These are phyloP conservation scores for Penicillium cosmopolitanum DNA, from an alignment of 495 filamentous ascomycete species.

Conservation along the genomic window DNA sequence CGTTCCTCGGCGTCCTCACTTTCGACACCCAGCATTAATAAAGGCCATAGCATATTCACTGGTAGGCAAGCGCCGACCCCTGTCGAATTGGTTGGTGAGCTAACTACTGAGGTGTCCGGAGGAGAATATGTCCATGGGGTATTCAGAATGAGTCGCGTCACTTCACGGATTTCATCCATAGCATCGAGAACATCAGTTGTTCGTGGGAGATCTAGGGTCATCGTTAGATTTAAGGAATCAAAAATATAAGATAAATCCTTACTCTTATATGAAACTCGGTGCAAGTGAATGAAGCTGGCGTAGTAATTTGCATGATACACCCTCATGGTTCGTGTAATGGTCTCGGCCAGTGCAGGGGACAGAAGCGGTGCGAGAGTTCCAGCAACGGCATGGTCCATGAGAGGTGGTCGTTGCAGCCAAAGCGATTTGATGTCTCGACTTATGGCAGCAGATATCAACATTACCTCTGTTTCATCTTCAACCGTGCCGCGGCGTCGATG, in stretches of 20 bases:
- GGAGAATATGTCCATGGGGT: constrained; percentile 5
- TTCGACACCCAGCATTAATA: constrained; percentile 48
- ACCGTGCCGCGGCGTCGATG: constrained; percentile 41
- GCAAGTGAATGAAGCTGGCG: constrained; percentile 46
- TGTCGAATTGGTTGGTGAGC: neutral
- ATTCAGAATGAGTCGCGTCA: constrained; percentile 35
- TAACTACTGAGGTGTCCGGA: neutral
- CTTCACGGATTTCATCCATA: constrained; percentile 36
- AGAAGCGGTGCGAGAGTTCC: constrained; percentile 41
- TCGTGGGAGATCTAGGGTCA: constrained; percentile 30
- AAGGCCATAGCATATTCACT: constrained; percentile 46
- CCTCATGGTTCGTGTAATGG: constrained; percentile 41
- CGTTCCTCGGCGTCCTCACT: constrained; percentile 40
- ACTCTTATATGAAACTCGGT: constrained; percentile 44
- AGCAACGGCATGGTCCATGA: constrained; percentile 46
- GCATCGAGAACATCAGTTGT: constrained; percentile 37
- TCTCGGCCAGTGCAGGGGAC: constrained; percentile 38
- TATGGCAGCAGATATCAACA: constrained; percentile 39
- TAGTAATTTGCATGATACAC: constrained; percentile 46
- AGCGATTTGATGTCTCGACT: constrained; percentile 39
- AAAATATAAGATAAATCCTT: neutral
- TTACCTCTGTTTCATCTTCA: constrained; percentile 42
- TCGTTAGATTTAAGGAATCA: neutral
- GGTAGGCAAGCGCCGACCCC: constrained; percentile 33
- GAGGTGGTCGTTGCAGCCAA: constrained; percentile 39